These are phyloP conservation scores for Aureobasidium sp. DNA, from an alignment of 2,329 filamentous ascomycete species.

Conservation along the genomic window DNA sequence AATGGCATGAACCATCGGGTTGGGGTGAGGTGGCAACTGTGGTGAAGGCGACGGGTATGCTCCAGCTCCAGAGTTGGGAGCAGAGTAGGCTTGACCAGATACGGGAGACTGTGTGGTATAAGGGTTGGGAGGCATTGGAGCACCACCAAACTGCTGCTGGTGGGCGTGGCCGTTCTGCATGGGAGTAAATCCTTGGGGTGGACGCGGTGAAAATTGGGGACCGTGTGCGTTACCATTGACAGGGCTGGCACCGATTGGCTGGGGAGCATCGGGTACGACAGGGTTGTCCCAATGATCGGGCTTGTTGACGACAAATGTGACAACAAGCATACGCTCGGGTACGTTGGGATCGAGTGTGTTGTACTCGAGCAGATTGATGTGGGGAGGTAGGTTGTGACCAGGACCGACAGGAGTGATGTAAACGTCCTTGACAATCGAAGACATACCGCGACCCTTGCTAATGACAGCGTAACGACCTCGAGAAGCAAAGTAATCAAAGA, in stretches of 20 bases:
- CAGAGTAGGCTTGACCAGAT: slow-evolving; percentile 24
- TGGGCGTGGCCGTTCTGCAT: slow-evolving; percentile 16
- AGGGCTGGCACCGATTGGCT: slow-evolving; percentile 16
- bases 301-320: slow-evolving; percentile 65
- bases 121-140: slow-evolving; percentile 31
- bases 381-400: slow-evolving; percentile 65
- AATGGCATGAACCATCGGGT: slow-evolving; percentile 30
- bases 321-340: slow-evolving; percentile 67
- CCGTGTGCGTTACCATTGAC: slow-evolving; percentile 25
- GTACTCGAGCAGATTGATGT: slow-evolving; percentile 79
- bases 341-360: slow-evolving; percentile 66
- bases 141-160: slow-evolving; percentile 13
- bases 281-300: slow-evolving; percentile 26
- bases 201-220: slow-evolving; percentile 31
- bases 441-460: slow-evolving; percentile 53
- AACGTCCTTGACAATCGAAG: slow-evolving; percentile 67
- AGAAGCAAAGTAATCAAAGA: slow-evolving; percentile 80
- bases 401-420: slow-evolving; percentile 81
- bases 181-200: slow-evolving; percentile 21
- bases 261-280: slow-evolving; percentile 12
- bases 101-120: slow-evolving; percentile 30
- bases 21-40: slow-evolving; percentile 19
- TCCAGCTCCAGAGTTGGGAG: slow-evolving; percentile 21
- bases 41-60: slow-evolving; percentile 13
- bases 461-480: slow-evolving; percentile 84